Evolutionary conservation across 2,329 filamentous ascomycete genomes (phyloP), one percentile per base, ranked within the genome.

Genomic region (Curvularia lunata): DNA sequence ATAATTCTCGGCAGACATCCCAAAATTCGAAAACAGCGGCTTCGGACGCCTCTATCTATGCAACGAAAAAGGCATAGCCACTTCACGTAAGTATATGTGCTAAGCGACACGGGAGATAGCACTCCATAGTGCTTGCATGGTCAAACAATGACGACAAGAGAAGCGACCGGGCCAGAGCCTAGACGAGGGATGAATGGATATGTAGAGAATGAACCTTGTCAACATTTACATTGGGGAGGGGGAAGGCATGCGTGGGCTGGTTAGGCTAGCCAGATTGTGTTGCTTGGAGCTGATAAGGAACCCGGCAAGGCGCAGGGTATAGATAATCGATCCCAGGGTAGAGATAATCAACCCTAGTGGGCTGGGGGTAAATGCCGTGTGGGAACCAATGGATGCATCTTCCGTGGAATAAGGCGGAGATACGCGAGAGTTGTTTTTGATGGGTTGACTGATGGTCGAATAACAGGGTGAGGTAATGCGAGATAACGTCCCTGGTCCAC

Each of bases 91-190:
- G 54, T 42, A 50, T 16, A 42, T 57, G 32, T 58, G 52, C 53
- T 66, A 66, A 68, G 61, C 61, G 60, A 59, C 49, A 25, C 49
- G 25, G 58, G 52, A 54, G 56, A 62, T 53, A 52, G 49, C 48
- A 60, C 21, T n/a, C 16, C 25, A 48, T 10, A 41, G 34, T 16
- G 21, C 30, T 37, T 38, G 46, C 32, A 38, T 7, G 21, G 7
- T 37, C 21, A 25, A 37, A 37, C 8, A 25, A 37, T n/a, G 46
- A 41, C 37, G 48, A 32, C 37, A 41, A 16, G 13, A 30, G 23
- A 30, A n/a, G 48, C 34, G 37, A 25, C 46, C 21, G 23, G 46
- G 46, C n/a, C n/a, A 21, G 48, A 18, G n/a, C 7, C 34, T n/a
- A 30, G 8, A n/a, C 38, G 40, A 16, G 42, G 41, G 25, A 8